phyloP scores from a whole-genome alignment of 2,329 filamentous ascomycete genomes.

The Ophiocordyceps camponoti-floridani region DNA sequence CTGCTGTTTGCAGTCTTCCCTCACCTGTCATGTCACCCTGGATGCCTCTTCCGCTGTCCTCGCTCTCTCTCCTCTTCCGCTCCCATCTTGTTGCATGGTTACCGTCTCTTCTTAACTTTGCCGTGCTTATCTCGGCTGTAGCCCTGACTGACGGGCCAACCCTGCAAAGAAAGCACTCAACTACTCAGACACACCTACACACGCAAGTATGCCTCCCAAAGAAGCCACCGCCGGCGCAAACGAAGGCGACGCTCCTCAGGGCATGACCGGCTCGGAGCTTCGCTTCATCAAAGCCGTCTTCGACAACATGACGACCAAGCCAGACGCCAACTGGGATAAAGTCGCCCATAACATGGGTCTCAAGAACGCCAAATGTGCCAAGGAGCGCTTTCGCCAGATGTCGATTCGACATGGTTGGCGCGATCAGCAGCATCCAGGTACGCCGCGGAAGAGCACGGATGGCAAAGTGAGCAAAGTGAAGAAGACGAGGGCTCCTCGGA shows the following conservation, averaged over 20 bases:
- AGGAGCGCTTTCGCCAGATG: constrained; percentile 22
- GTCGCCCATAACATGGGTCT: constrained; percentile 18
- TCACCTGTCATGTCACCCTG: too few relatives aligned
- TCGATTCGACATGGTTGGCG: constrained; percentile 21
- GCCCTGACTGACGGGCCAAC: background rate
- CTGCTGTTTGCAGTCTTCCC: too few relatives aligned
- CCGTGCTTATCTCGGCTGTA: background rate
- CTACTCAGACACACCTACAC: too few relatives aligned
- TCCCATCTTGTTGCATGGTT: too few relatives aligned
- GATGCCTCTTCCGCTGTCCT: too few relatives aligned
- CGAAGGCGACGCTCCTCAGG: constrained; percentile 6
- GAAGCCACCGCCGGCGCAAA: constrained; percentile 6
- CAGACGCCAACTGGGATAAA: constrained; percentile 21
- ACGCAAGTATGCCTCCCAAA: constrained; percentile 14
- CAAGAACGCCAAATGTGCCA: constrained; percentile 22
- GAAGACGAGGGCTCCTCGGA: constrained; percentile 14
- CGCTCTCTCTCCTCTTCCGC: too few relatives aligned
- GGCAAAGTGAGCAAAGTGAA: constrained; percentile 9
- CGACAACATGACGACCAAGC: constrained; percentile 21
- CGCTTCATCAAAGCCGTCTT: constrained; percentile 23
- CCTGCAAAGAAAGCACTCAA: too few relatives aligned
- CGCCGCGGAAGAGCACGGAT: background rate
- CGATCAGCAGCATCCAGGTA: constrained; percentile 3
- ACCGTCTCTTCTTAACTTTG: background rate
- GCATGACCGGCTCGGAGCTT: constrained; percentile 16